Base-by-base conservation (phyloP, 129 eudicot genomes). In the Flaveria linearis region DNA sequence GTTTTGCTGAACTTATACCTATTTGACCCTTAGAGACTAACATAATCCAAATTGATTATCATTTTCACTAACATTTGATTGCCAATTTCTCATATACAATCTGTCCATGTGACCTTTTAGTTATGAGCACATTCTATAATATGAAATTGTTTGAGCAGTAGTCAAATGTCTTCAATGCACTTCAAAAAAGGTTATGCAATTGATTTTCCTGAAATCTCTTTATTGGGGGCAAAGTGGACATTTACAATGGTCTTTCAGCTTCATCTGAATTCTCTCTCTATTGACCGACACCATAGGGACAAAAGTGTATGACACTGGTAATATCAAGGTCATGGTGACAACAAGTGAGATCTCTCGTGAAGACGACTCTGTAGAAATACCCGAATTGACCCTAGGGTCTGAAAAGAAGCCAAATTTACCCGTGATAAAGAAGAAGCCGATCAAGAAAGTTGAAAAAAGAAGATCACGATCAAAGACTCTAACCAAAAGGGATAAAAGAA, bases 331-430 rank as follows among this genome's bases (percentile, higher is more conserved):
- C 58, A 74, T 85, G 53, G 98, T 94, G 76, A 94, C 87, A 57
- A 94, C 98, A 43, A 88, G 97, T 50, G 96, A 84, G 81, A 88
- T 94, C 47, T 43, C 88, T 26, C 86, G 76, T 17, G 97, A 94
- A 70, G 96, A 88, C 52, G 92, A 88, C 23, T 0, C 56, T 71
- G 83, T 50, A 22, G 75, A 80, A 80, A 69, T 79, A 70, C 80
- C 83, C 74, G 75, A 71, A 62, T 23, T 83, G 39, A 55, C 65
- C n/a, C 73, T 64, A 58, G 91, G 73, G 30, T 60, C 79, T 7
- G 85, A 75, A 72, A 86, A 80, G 76, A 83, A 82, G 80, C 81
- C 1, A 9, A 87, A 50, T 45, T 65, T 85, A 41, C 87, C 90
- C 0, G 86, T 86, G 57, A 75, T 43, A 25, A 91, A 84, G 91